phyloP scores from a whole-genome alignment of 2,329 filamentous ascomycete genomes.

The Berkeleyomyces rouxiae region DNA sequence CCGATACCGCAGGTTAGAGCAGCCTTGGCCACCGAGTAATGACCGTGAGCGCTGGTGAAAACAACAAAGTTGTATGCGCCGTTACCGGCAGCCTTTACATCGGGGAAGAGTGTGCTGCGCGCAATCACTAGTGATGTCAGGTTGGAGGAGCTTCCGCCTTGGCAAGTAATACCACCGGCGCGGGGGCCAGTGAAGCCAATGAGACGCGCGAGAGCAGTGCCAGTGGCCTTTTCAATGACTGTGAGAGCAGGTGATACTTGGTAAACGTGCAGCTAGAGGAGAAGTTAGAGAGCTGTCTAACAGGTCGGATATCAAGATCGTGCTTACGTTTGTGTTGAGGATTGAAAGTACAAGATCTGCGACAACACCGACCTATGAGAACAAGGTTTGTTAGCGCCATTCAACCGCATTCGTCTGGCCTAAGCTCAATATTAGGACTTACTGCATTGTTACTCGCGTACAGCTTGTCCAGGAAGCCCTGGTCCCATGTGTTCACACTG shows the following conservation, averaged over 20 bases:
- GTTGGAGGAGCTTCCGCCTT: conserved; percentile 75
- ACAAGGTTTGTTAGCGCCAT: not conserved
- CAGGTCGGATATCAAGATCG: not conserved
- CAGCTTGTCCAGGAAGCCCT: conserved; percentile 90
- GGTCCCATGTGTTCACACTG: conserved; percentile 97
- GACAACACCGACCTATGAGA: conserved; percentile 56
- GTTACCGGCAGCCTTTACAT: conserved; percentile 60
- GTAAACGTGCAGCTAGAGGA: conserved; percentile 60
- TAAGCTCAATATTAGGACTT: conserved; percentile 18
- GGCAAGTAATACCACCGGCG: conserved; percentile 59
- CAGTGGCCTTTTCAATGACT: conserved; percentile 72
- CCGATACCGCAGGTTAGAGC: conserved; percentile 84
- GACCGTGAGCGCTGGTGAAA: conserved; percentile 79
- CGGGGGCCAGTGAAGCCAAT: conserved; percentile 60
- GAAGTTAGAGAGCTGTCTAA: not conserved
- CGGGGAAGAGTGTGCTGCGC: conserved; percentile 68
- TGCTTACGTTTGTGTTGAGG: conserved; percentile 70
- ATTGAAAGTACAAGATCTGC: conserved; percentile 72
- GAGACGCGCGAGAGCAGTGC: conserved; percentile 51
- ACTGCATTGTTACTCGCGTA: conserved; percentile 81
- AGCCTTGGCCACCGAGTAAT: conserved; percentile 90
- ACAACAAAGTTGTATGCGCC: conserved; percentile 50
- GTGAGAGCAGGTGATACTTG: conserved; percentile 82
- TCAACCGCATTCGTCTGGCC: conserved; percentile 6
- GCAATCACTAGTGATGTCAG: conserved; percentile 73